Percentiles rank a stretch among this genome's conserved stretches.
These are phyloP conservation scores for Penicillium decumbens DNA, from an alignment of 2,329 filamentous ascomycete species.

Conservation along the genomic window DNA sequence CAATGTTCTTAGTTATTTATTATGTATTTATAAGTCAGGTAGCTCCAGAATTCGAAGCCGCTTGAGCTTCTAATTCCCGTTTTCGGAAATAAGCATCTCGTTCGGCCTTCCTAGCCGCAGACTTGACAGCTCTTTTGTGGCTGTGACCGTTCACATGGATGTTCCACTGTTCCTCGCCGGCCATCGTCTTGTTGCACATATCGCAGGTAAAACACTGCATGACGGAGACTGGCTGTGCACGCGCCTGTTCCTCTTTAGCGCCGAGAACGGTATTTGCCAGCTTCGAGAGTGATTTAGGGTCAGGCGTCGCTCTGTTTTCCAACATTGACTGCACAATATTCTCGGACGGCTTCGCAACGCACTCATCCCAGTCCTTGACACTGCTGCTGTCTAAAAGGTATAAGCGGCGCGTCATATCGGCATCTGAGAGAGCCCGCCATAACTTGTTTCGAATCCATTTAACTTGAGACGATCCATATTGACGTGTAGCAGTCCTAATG, in stretches of 20 bases:
- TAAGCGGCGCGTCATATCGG: conserved; percentile 53
- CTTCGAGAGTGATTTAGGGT: conserved; percentile 54
- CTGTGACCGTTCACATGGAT: conserved; percentile 52
- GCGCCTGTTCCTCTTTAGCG: conserved; percentile 52
- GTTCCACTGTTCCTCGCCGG: conserved; percentile 55
- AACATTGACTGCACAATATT: conserved; percentile 63
- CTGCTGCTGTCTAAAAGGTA: conserved; percentile 81
- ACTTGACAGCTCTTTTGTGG: conserved; percentile 56
- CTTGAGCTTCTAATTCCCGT: conserved; percentile 15
- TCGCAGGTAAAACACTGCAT: conserved; percentile 59
- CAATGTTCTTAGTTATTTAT: neutral
- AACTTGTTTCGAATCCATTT: conserved; percentile 85
- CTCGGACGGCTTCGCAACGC: conserved; percentile 63
- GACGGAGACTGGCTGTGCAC: conserved; percentile 43
- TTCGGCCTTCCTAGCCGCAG: conserved; percentile 27
- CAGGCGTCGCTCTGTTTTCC: conserved; percentile 50
- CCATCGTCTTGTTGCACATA: conserved; percentile 58
- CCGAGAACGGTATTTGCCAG: conserved; percentile 55
- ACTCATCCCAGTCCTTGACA: conserved; percentile 54
- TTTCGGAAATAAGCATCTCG: conserved; percentile 33
- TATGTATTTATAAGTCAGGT: neutral
- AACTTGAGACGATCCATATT: conserved; percentile 80
- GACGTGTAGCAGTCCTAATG: conserved; percentile 76
- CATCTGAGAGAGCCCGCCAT: conserved; percentile 60
- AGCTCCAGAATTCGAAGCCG: neutral